These are phyloP conservation scores for Gossypium longicalyx DNA, from an alignment of 345 rosid species.

Conservation along the genomic window DNA sequence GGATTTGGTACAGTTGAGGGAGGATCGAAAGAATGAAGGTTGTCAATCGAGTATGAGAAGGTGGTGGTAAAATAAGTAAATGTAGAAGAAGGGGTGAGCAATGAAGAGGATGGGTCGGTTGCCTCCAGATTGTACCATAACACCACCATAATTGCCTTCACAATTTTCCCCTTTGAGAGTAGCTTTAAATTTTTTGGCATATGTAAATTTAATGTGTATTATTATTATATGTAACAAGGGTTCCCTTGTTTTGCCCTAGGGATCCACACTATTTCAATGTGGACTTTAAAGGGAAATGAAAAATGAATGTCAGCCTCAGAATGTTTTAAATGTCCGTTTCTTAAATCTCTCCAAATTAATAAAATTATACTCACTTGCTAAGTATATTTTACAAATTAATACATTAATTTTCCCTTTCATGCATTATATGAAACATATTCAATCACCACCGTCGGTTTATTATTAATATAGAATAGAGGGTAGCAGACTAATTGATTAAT, in stretches of 20 bases:
- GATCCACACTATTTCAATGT: neutral
- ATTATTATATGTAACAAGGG: neutral
- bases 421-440: too few relatives aligned
- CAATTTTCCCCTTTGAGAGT: neutral
- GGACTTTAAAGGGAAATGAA: neutral
- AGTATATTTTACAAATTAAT: too few relatives aligned
- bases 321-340: neutral
- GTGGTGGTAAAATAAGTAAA: neutral
- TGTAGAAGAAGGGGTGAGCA: neutral
- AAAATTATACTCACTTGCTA: too few relatives aligned
- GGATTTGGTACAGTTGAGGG: neutral
- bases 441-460: too few relatives aligned
- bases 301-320: neutral
- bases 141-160: conserved; percentile 1
- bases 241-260: conserved; percentile 3
- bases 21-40: neutral
- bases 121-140: conserved; percentile 22
- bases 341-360: neutral
- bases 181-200: neutral
- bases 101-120: neutral
- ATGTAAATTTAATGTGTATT: neutral
- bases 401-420: neutral
- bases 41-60: neutral
- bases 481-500: too few relatives aligned
- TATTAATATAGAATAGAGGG: too few relatives aligned